Base-by-base conservation (phyloP, 495 filamentous ascomycete species). In the Trichoderma asperelloides region DNA sequence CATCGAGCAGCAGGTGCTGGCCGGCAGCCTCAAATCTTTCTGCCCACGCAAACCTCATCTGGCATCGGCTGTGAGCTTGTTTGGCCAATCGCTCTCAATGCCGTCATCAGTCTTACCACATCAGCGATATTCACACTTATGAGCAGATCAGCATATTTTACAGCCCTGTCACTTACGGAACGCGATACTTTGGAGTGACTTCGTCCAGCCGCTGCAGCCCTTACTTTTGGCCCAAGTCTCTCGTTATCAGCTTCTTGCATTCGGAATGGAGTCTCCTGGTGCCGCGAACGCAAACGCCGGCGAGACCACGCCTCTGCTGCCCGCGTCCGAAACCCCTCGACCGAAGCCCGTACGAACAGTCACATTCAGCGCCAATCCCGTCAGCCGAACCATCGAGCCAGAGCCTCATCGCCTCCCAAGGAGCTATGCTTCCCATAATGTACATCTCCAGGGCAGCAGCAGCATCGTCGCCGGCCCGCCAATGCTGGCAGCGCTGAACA, bases 401-500 rank as follows among this genome's bases (percentile, higher is more conserved):
- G 80, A 69, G 65, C 51, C 33, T 33, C 25, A 28, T n/a, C n/a
- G 49, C 65, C 21, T 70, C 67, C 64, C 65, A n/a, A 69, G 70
- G 21, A 65, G 69, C 57, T 9, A 21, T 13, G n/a, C 28, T 62
- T 51, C 21, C 63, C 67, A 23, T 18, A 57, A 62, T 43, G 40
- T 37, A 21, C 21, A 66, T 23, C 13, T 62, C 68, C 23, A 67
- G 68, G n/a, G 60, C 69, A 6, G 67, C 62, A 72, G 70, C 70
- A 71, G 70, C 33, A 74, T 71, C 23, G 68, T 70, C 30, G 76
- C 71, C 49, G 81, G 82, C 21, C 88, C 84, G 71, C 89, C 87
- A 27, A 88, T 91, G 80, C 85, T 96, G 21, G 91, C 93, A 1
- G 84, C 89, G 2, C 77, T 97, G 70, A 96, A 96, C 74, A 92